Evolutionary conservation across 352 stramenopile genomes (phyloP).

Genomic region (Phytophthora uliginosa): DNA sequence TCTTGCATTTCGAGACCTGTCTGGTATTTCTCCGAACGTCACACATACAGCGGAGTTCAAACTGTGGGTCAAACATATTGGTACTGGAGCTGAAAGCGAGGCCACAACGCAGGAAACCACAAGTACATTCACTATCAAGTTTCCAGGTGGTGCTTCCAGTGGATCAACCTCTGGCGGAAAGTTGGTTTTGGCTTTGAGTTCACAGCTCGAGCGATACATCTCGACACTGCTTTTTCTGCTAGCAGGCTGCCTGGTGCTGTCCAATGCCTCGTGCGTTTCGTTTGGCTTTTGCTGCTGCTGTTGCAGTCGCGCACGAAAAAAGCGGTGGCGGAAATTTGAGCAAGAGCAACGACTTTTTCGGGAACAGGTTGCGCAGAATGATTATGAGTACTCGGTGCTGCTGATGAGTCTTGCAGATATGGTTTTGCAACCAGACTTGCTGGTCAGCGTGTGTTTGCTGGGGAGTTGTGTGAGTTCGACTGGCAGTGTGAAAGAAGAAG

Average conservation of each 20-base stretch:
- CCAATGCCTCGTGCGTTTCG: conserved; percentile 60
- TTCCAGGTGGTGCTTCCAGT: conserved; percentile 12
- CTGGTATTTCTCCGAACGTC: conserved; percentile 21
- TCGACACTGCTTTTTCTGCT: conserved; percentile 43
- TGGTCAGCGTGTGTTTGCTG: conserved; percentile 39
- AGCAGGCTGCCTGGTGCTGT: conserved; percentile 51
- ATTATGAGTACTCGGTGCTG: conserved; percentile 78
- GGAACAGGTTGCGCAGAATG: conserved; percentile 71
- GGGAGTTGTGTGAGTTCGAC: conserved; percentile 22
- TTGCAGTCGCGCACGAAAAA: conserved; percentile 44
- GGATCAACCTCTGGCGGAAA: conserved; percentile 10
- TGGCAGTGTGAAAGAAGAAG: background rate
- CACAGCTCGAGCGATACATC: conserved; percentile 44
- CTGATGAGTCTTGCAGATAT: conserved; percentile 57
- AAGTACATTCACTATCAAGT: conserved; percentile 44
- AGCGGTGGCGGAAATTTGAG: conserved; percentile 54
- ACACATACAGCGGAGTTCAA: conserved; percentile 47
- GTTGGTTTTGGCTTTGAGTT: conserved; percentile 33
- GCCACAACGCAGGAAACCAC: conserved; percentile 14
- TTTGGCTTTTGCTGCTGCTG: conserved; percentile 71
- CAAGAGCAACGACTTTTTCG: conserved; percentile 45
- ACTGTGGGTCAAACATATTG: conserved; percentile 50
- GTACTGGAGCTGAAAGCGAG: conserved; percentile 10
- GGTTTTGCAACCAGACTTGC: conserved; percentile 57
- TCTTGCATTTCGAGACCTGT: conserved; percentile 53